Conservation (phyloP, 306 rosid genomes). For the Fagus sylvatica region DNA sequence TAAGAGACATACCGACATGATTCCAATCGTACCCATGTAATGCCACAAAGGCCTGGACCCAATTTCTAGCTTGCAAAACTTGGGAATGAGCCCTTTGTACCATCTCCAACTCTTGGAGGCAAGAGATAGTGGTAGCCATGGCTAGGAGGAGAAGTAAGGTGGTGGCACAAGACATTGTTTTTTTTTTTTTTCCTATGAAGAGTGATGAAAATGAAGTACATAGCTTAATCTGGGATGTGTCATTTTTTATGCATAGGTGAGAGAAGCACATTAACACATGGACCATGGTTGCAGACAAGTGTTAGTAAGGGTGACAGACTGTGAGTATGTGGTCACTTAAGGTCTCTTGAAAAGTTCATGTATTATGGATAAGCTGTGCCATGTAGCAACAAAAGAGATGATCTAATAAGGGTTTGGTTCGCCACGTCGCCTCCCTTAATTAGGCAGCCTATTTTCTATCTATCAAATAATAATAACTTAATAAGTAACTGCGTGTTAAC, state of each 20-base stretch:
- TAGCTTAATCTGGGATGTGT: constrained; percentile 18
- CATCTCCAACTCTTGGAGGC: constrained; percentile 32
- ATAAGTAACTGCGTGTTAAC: too few species aligned
- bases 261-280: constrained; percentile 41
- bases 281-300: constrained; percentile 27
- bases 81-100: constrained; percentile 39
- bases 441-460: too few species aligned
- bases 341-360: not conserved
- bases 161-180: constrained; percentile 44
- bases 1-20: constrained; percentile 24
- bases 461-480: too few species aligned
- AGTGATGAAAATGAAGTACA: constrained; percentile 31
- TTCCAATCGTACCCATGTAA: not conserved
- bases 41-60: constrained; percentile 26
- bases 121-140: constrained; percentile 8
- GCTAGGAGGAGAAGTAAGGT: constrained; percentile 24
- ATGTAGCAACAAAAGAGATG: not conserved
- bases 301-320: constrained; percentile 28
- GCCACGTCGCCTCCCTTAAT: too few species aligned
- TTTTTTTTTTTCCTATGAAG: constrained; percentile 3
- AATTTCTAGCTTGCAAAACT: constrained; percentile 34
- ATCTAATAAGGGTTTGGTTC: too few species aligned
- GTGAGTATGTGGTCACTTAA: not conserved
- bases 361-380: not conserved
- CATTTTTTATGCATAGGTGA: constrained; percentile 41